These are phyloP conservation scores for Exophiala alcalophila DNA, from an alignment of 2,329 filamentous ascomycete genomes.

Conservation along the genomic window DNA sequence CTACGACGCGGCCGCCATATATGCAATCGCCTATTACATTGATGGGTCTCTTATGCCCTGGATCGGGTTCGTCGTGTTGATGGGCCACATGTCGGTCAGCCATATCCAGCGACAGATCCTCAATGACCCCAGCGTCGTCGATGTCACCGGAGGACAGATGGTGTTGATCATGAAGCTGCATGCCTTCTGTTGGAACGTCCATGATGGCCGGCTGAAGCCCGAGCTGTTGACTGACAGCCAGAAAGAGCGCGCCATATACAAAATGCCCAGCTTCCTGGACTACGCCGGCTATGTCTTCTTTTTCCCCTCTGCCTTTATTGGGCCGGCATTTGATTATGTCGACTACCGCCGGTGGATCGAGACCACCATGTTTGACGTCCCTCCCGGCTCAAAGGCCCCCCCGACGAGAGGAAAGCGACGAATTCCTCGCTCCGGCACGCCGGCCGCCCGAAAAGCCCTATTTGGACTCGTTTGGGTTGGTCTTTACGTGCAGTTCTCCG, in stretches of 20 bases:
- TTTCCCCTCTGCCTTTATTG: slow-evolving; percentile 85
- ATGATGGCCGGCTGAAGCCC: slow-evolving; percentile 79
- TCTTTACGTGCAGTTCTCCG: slow-evolving; percentile 69
- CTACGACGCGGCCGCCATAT: slow-evolving; percentile 75
- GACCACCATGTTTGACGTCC: slow-evolving; percentile 88
- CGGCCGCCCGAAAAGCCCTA: slow-evolving; percentile 72
- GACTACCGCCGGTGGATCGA: slow-evolving; percentile 93
- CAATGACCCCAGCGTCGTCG: slow-evolving; percentile 64
- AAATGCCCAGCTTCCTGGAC: slow-evolving; percentile 74
- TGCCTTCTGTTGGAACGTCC: slow-evolving; percentile 96
- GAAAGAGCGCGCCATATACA: slow-evolving; percentile 71
- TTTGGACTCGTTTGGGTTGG: slow-evolving; percentile 76
- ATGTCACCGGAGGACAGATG: slow-evolving; percentile 96
- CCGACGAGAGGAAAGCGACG: slow-evolving; percentile 84
- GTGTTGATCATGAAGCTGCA: slow-evolving; percentile 96
- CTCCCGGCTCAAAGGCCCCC: slow-evolving; percentile 73
- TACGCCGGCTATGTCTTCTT: slow-evolving; percentile 90
- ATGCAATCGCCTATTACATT: slow-evolving; percentile 77
- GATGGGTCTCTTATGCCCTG: slow-evolving; percentile 95
- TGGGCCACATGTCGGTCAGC: slow-evolving; percentile 90
- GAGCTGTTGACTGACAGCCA: slow-evolving; percentile 82
- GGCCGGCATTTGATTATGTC: slow-evolving; percentile 89
- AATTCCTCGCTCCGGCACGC: slow-evolving; percentile 85
- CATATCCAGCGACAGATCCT: slow-evolving; percentile 78
- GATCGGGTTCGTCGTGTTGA: slow-evolving; percentile 88